Conservation (phyloP, 2,329 filamentous ascomycete genomes). For the Alternaria novae-zelandiae region DNA sequence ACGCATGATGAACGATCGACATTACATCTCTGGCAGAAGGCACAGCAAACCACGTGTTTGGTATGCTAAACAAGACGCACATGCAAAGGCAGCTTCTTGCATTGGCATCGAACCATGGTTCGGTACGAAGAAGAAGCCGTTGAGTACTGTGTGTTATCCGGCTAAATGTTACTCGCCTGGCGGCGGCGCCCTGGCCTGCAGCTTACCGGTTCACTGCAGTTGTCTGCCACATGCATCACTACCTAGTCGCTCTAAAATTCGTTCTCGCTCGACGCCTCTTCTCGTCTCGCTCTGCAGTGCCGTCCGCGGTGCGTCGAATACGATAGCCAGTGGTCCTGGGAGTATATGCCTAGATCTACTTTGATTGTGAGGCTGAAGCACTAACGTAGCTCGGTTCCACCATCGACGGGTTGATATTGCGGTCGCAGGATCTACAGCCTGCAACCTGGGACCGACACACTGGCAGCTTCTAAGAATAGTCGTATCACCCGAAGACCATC, state of each 20-base stretch:
- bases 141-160: conserved; percentile 29
- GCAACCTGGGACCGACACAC: conserved; percentile 11
- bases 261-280: not conserved
- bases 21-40: not conserved
- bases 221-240: not conserved
- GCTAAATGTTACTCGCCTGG: conserved; percentile 30
- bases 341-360: not conserved
- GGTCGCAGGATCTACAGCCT: conserved; percentile 4
- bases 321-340: not conserved
- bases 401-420: conserved; percentile 32
- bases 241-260: not conserved
- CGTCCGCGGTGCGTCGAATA: not conserved
- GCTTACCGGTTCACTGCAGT: conserved; percentile 16
- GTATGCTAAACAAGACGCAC: not conserved
- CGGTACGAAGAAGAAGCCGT: not conserved
- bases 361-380: conserved; percentile 29
- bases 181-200: conserved; percentile 10
- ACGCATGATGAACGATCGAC: not conserved
- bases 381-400: conserved; percentile 17
- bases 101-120: not conserved
- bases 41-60: not conserved
- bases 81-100: not conserved
- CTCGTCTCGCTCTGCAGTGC: not conserved
- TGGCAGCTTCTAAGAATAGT: conserved; percentile 16
- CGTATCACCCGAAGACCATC: not conserved